phyloP scores from a whole-genome alignment of 352 stramenopile species.

The Phytopythium litorale region DNA sequence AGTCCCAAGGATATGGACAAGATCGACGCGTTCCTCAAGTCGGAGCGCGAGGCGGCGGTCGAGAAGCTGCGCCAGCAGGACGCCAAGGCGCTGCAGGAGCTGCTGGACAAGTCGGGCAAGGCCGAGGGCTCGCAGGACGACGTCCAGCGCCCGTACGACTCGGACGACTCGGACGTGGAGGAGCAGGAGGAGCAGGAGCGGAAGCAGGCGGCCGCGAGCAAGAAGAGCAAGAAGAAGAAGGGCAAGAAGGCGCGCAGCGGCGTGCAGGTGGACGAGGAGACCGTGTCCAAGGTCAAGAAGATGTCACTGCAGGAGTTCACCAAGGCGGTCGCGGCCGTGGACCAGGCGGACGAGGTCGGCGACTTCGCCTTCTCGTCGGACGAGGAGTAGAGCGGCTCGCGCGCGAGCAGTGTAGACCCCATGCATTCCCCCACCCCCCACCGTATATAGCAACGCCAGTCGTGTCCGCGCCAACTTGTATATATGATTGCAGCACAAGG shows the following conservation, averaged over 20 bases:
- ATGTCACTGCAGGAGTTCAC: slow-evolving; percentile 85
- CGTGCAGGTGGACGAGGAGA: slow-evolving; percentile 51
- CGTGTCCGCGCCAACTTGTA: slow-evolving; percentile 2
- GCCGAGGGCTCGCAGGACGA: slow-evolving; percentile 14
- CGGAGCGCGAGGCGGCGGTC: slow-evolving; percentile 76
- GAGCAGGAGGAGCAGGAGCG: slow-evolving; percentile 36
- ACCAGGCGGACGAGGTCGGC: slow-evolving; percentile 69
- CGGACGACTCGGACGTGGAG: slow-evolving; percentile 35
- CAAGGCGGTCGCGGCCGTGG: slow-evolving; percentile 64
- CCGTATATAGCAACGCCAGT: neutral
- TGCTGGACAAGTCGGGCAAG: slow-evolving; percentile 50
- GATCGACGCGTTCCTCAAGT: slow-evolving; percentile 84
- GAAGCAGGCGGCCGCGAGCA: slow-evolving; percentile 38
- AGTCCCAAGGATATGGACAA: slow-evolving; percentile 79
- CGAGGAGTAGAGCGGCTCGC: slow-evolving; percentile 26
- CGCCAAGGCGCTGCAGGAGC: slow-evolving; percentile 59
- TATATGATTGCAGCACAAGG: neutral
- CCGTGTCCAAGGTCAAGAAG: slow-evolving; percentile 66
- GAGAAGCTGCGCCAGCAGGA: slow-evolving; percentile 83
- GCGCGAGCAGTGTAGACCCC: neutral
- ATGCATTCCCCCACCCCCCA: neutral
- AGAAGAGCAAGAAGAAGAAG: slow-evolving; percentile 27
- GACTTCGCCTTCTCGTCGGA: slow-evolving; percentile 79
- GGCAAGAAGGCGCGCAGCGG: slow-evolving; percentile 23
- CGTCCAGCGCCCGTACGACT: slow-evolving; percentile 19